Evolutionary conservation across 345 rosid species (phyloP).

Genomic region (Rhodamnia argentea): DNA sequence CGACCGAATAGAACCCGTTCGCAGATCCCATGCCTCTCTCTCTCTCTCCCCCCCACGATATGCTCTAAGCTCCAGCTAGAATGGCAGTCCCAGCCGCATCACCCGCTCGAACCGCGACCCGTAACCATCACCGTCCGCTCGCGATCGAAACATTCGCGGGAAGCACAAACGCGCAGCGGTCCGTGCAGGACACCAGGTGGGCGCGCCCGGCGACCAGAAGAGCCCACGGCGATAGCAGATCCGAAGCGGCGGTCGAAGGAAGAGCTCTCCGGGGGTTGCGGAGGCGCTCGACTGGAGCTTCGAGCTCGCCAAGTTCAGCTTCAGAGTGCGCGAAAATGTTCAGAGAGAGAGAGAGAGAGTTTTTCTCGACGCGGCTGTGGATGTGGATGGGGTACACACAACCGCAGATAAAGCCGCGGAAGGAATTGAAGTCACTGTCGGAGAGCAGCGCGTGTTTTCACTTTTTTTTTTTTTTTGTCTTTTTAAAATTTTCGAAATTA

Average conservation of each 20-base stretch:
- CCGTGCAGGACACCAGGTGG: neutral
- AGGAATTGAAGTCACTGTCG: slow-evolving; percentile 10
- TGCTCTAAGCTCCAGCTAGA: neutral
- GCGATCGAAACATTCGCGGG: neutral
- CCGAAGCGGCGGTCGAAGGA: neutral
- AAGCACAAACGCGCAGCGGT: neutral
- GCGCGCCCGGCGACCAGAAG: neutral
- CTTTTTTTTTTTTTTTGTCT: neutral
- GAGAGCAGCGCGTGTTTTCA: neutral
- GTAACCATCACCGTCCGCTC: neutral
- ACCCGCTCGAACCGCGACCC: neutral
- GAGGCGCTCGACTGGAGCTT: neutral
- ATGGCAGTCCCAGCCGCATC: neutral
- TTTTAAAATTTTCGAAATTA: neutral
- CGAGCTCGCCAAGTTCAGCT: neutral
- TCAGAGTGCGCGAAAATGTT: neutral
- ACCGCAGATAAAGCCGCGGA: neutral
- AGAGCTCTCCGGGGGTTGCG: neutral
- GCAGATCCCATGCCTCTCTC: slow-evolving; percentile 60
- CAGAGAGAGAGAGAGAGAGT: neutral
- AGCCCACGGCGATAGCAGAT: neutral
- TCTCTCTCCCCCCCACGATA: neutral
- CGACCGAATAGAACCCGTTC: slow-evolving; percentile 46
- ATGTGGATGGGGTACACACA: neutral
- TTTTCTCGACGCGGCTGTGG: neutral